phyloP scores from a whole-genome alignment of 129 eudicot species.

The Escallonia herrerae region DNA sequence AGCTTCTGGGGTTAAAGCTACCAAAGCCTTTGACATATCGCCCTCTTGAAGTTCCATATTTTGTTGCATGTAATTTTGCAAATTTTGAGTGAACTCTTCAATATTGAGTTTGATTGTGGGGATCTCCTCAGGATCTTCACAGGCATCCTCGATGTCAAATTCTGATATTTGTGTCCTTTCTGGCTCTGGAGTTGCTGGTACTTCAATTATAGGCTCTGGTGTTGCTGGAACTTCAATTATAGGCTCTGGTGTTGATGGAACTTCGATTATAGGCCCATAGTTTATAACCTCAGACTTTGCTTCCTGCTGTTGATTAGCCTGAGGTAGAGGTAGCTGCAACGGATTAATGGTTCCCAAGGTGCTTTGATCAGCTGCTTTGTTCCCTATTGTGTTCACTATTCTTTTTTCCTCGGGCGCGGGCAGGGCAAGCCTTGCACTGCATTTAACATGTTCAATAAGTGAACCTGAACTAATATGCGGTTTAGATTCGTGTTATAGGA shows the following conservation, averaged over 20 bases:
- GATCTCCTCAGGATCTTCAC: slow-evolving; percentile 79
- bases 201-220: slow-evolving; percentile 52
- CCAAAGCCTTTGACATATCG: slow-evolving; percentile 77
- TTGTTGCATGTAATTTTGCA: slow-evolving; percentile 56
- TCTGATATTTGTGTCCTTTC: slow-evolving; percentile 38
- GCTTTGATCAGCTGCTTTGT: slow-evolving; percentile 31
- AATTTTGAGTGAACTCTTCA: slow-evolving; percentile 67
- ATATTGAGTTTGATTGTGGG: slow-evolving; percentile 83
- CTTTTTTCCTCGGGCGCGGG: slow-evolving; percentile 88
- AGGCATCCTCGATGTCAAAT: slow-evolving; percentile 63
- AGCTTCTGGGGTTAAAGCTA: slow-evolving; percentile 79
- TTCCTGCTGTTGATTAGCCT: slow-evolving; percentile 25
- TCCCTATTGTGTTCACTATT: slow-evolving; percentile 37
- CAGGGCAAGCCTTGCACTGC: slow-evolving; percentile 87
- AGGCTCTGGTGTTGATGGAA: slow-evolving; percentile 51
- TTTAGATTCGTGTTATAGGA: background rate
- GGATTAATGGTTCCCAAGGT: slow-evolving; percentile 28
- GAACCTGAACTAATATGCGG: slow-evolving; percentile 2
- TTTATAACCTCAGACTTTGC: slow-evolving; percentile 17
- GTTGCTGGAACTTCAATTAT: slow-evolving; percentile 52
- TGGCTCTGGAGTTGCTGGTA: slow-evolving; percentile 69
- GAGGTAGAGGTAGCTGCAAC: slow-evolving; percentile 45
- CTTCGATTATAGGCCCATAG: slow-evolving; percentile 55
- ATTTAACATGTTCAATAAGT: slow-evolving; percentile 13
- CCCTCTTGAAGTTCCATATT: slow-evolving; percentile 64